A percentile compares a stretch with the other conserved stretches of the same genome.
Evolutionary conservation across 352 stramenopile genomes (phyloP).

Genomic region (Phytophthora brassicae): DNA sequence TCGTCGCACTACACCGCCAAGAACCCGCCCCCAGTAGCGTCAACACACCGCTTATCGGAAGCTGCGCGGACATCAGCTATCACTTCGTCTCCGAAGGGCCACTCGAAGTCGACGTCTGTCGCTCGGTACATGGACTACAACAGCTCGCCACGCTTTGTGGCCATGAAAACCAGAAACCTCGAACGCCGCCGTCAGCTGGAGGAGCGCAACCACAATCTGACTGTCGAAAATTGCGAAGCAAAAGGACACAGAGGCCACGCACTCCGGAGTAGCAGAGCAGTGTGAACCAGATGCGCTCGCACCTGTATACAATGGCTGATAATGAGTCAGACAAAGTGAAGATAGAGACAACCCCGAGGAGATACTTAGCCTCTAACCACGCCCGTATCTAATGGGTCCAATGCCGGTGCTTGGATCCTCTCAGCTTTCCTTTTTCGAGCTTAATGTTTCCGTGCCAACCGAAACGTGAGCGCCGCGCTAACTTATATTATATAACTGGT

Average conservation of each 20-base stretch:
- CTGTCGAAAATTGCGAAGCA: slow-evolving; percentile 15
- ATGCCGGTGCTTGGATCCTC: background rate
- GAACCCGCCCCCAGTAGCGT: background rate
- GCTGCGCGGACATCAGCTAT: background rate
- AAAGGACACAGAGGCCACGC: slow-evolving; percentile 12
- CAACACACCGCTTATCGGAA: slow-evolving; percentile 17
- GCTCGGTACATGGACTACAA: slow-evolving; percentile 43
- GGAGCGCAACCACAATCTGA: slow-evolving; percentile 30
- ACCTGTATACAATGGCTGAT: slow-evolving; percentile 18
- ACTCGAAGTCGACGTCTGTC: slow-evolving; percentile 13
- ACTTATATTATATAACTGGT: slow-evolving; percentile 25
- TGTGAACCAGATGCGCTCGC: slow-evolving; percentile 22
- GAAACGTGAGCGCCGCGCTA: slow-evolving; percentile 10
- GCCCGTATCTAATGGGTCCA: background rate
- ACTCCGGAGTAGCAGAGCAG: slow-evolving; percentile 15
- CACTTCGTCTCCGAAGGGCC: slow-evolving; percentile 15
- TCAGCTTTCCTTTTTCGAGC: background rate
- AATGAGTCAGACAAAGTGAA: background rate
- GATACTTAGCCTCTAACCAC: slow-evolving; percentile 2
- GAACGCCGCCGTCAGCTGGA: slow-evolving; percentile 38
- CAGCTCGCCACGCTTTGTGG: slow-evolving; percentile 36
- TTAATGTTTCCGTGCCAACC: slow-evolving; percentile 9
- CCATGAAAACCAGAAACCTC: slow-evolving; percentile 39
- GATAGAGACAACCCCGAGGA: slow-evolving; percentile 9
- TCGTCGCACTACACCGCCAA: slow-evolving; percentile 3